Evolutionary conservation across 73 alveolate species (phyloP).

Genomic region (Tetrahymena borealis): DNA sequence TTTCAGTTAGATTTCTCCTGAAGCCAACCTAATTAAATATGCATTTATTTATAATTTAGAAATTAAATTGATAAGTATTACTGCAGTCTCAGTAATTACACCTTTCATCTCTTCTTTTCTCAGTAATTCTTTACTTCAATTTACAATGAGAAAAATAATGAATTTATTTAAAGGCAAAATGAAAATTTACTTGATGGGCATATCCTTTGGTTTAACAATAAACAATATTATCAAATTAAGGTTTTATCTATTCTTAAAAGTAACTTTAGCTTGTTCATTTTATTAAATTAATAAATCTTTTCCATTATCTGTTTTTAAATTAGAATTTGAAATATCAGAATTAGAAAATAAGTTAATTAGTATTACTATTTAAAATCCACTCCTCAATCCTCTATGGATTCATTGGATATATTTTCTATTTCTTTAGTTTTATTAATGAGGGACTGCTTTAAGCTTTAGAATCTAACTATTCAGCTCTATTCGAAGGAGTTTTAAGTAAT

Average conservation of each 20-base stretch:
- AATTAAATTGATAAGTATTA: background rate
- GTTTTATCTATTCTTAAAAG: background rate
- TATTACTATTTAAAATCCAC: background rate
- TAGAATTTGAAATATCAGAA: no score
- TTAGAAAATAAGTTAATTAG: no score
- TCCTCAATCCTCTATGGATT: background rate
- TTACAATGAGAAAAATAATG: background rate
- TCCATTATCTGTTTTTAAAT: background rate
- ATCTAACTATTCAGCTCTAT: background rate
- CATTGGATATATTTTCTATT: background rate
- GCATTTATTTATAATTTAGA: background rate
- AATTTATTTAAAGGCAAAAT: background rate
- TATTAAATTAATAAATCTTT: background rate
- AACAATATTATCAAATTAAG: background rate
- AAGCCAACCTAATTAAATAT: background rate
- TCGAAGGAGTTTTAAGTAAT: background rate
- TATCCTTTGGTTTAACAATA: background rate
- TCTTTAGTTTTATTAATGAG: background rate
- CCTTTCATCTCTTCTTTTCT: background rate
- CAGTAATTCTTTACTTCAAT: background rate
- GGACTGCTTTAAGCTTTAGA: background rate
- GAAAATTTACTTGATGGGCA: background rate
- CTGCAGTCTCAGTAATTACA: background rate
- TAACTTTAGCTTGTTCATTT: background rate
- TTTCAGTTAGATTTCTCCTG: background rate